phyloP scores from a whole-genome alignment of 129 eudicot species.

The Lonicera japonica region DNA sequence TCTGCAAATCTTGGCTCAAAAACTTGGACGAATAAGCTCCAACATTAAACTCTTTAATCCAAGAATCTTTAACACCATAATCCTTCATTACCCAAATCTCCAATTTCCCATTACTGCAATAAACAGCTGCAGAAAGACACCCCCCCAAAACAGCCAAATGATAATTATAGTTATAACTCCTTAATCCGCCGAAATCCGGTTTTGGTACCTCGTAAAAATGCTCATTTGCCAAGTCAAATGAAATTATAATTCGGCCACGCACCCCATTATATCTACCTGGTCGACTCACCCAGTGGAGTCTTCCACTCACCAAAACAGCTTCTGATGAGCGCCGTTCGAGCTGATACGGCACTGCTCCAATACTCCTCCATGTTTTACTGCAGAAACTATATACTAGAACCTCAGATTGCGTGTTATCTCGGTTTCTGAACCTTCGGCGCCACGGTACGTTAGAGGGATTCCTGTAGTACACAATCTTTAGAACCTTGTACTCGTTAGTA shows the following conservation, averaged over 20 bases:
- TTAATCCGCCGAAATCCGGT: constrained; percentile 22
- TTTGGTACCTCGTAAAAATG: constrained; percentile 32
- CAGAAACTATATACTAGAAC: background rate
- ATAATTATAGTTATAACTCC: constrained; percentile 29
- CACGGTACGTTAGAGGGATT: background rate
- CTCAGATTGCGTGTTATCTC: background rate
- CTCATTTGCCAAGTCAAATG: constrained; percentile 53
- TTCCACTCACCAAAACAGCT: constrained; percentile 27
- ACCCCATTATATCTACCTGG: constrained; percentile 18
- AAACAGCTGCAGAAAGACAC: constrained; percentile 39
- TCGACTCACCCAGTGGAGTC: constrained; percentile 48
- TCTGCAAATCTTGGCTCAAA: background rate
- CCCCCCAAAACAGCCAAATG: constrained; percentile 34
- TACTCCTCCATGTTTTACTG: constrained; percentile 32
- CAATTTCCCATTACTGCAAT: constrained; percentile 23
- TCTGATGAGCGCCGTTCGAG: constrained; percentile 24
- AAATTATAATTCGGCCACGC: constrained; percentile 14
- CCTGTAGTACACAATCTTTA: constrained; percentile 16
- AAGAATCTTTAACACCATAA: constrained; percentile 29
- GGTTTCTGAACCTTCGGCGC: background rate
- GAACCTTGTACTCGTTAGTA: constrained; percentile 22
- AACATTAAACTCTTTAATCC: constrained; percentile 36
- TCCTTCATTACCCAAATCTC: constrained; percentile 56
- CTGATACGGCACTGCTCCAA: constrained; percentile 43
- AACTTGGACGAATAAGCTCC: constrained; percentile 10